phyloP scores from a whole-genome alignment of 164 flowering plant species.

The Aristolochia californica region DNA sequence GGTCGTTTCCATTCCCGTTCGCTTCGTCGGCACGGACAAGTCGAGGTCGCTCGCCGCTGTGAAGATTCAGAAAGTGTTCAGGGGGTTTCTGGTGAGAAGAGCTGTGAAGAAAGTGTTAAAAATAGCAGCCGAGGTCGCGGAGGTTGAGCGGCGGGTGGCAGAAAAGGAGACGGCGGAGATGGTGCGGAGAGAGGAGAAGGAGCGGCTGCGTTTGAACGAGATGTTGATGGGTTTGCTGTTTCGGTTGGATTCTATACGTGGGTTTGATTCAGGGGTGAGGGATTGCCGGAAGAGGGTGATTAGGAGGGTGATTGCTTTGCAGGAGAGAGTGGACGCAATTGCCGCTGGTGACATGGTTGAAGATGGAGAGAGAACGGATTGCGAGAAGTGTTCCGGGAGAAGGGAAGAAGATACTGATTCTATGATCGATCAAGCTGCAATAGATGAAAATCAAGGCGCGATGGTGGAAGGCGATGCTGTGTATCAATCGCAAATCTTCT shows the following conservation, averaged over 20 bases:
- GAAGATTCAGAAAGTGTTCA: slow-evolving; percentile 57
- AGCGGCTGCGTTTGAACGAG: slow-evolving; percentile 52
- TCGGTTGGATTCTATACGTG: slow-evolving; percentile 49
- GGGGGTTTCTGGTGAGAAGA: slow-evolving; percentile 53
- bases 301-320: slow-evolving; percentile 50
- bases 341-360: slow-evolving; percentile 7
- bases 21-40: slow-evolving; percentile 23
- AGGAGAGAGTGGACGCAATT: slow-evolving; percentile 42
- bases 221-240: slow-evolving; percentile 51
- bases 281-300: slow-evolving; percentile 48
- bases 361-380: not conserved
- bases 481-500: not conserved
- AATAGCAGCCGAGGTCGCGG: slow-evolving; percentile 32
- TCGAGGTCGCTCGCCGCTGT: slow-evolving; percentile 24
- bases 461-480: not conserved
- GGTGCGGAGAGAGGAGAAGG: slow-evolving; percentile 36
- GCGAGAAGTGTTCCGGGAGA: not conserved
- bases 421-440: not conserved
- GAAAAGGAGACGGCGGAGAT: slow-evolving; percentile 21
- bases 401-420: not conserved
- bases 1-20: slow-evolving; percentile 46
- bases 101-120: slow-evolving; percentile 38
- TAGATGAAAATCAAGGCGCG: not conserved
- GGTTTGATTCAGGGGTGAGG: slow-evolving; percentile 49
- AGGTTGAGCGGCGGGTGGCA: slow-evolving; percentile 32